Evolutionary conservation across 1,139 yeast species (phyloP), one percentile per base, ranked within the genome.

Genomic region (Magnusiomyces fungicola): DNA sequence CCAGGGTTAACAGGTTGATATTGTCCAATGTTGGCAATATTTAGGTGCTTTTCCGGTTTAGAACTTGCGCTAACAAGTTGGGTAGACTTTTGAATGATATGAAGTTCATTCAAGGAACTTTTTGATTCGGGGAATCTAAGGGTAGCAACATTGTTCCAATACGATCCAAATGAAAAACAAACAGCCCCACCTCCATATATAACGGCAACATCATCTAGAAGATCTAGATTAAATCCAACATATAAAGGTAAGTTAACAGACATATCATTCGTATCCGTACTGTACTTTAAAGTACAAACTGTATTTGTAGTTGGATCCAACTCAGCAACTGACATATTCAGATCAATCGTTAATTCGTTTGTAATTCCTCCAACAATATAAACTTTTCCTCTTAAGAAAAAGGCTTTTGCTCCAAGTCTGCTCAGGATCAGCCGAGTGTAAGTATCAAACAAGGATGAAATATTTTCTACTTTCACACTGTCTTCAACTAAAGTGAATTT

Each of bases 151-250:
- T 66, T 64, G 53, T 80, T 83, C 74, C 82, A 82, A 43, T 73
- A 77, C 27, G 88, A 78, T 0, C 95, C 95, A 68, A 85, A 86
- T 0, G 92, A 84, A 60, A 83, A 86, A 62, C 95, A 86, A 1
- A 85, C 88, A 0, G 84, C 90, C 2, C 95, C 95, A 3, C 95
- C 95, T 3, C 85, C 86, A 37, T 79, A 57, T 3, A 79, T 58
- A 2, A 65, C 45, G 6, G 71, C 39, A n/a, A 56, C 55, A 3
- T 57, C 56, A 5, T 58, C 58, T 14, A 56, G 42, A 2, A 50
- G 27, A 21, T 50, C 66, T 39, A 78, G 49, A 30, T 73, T 76
- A 57, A 77, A 78, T 0, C 92, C 92, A n/a, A 80, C 73, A 25
- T 83, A 67, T 54, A 83, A 67, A 1, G 86, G 84, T 1, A 75